phyloP scores from a whole-genome alignment of 352 stramenopile genomes.

The Phytopythium boreale region DNA sequence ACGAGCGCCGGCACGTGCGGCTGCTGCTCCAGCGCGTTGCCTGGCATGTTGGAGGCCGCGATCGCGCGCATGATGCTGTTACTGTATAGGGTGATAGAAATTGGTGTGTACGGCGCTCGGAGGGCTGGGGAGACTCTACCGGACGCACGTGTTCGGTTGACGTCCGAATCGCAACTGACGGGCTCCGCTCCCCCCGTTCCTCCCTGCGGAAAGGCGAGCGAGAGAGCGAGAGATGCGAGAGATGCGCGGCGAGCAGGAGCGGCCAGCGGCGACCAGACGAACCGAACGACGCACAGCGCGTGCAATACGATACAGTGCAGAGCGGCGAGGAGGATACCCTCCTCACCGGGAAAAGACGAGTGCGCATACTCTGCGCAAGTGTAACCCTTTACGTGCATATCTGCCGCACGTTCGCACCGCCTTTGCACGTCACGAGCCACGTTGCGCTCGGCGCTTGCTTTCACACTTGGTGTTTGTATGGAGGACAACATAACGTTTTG shows the following conservation, averaged over 20 bases:
- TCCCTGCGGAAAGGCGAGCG: constrained; percentile 2
- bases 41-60: neutral
- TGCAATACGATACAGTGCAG: no score
- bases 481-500: neutral
- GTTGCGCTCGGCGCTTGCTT: no score
- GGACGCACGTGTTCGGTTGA: constrained; percentile 4
- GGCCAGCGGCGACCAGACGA: constrained; percentile 1
- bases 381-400: no score
- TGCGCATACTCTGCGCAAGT: neutral
- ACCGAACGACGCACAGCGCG: neutral
- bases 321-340: neutral
- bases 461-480: neutral
- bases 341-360: neutral
- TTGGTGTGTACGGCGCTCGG: neutral
- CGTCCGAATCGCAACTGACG: constrained; percentile 11
- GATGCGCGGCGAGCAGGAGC: neutral
- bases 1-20: constrained; percentile 41
- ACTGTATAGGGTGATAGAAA: no score
- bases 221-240: constrained; percentile 2
- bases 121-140: neutral
- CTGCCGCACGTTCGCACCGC: neutral
- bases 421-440: neutral
- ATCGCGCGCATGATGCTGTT: constrained; percentile 4
- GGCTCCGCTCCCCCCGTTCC: neutral
- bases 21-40: neutral